phyloP scores from a whole-genome alignment of 495 filamentous ascomycete genomes.

The Stereocaulon alpinum region DNA sequence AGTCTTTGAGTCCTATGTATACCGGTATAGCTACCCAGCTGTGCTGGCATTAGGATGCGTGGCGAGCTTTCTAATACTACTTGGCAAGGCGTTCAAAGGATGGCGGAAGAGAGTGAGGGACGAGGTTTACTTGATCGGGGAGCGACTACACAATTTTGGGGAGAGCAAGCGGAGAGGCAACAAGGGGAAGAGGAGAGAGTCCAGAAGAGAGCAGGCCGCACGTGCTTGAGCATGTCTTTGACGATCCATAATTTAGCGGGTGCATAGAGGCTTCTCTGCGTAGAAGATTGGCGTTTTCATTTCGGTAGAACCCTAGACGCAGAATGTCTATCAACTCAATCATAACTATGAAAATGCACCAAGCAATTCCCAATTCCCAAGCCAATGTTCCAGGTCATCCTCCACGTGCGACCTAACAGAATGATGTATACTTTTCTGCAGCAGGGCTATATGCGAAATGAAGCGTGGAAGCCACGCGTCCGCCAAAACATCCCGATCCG shows the following conservation, averaged over 20 bases:
- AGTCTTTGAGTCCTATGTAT: conserved; percentile 45
- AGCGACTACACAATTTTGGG: conserved; percentile 86
- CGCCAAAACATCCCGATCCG: neutral
- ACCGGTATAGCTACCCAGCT: conserved; percentile 64
- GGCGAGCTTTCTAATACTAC: conserved; percentile 32
- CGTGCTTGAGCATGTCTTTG: no score
- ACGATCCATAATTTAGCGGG: neutral
- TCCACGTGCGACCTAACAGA: neutral
- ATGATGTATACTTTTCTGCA: no score
- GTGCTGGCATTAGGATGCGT: conserved; percentile 40
- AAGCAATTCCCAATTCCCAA: no score
- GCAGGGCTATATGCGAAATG: no score
- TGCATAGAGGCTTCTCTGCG: neutral
- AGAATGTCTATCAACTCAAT: neutral
- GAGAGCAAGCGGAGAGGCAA: conserved; percentile 32
- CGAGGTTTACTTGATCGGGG: conserved; percentile 92
- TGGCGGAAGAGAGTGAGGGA: conserved; percentile 83
- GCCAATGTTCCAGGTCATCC: no score
- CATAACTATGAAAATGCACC: neutral
- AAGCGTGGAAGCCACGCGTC: no score
- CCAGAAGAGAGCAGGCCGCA: neutral
- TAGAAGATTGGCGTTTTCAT: neutral
- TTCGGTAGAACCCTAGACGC: neutral
- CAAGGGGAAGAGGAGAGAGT: conserved; percentile 12
- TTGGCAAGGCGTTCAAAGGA: conserved; percentile 45